Conservation (phyloP, 352 stramenopile species). For the Globisporangium echinulatum region DNA sequence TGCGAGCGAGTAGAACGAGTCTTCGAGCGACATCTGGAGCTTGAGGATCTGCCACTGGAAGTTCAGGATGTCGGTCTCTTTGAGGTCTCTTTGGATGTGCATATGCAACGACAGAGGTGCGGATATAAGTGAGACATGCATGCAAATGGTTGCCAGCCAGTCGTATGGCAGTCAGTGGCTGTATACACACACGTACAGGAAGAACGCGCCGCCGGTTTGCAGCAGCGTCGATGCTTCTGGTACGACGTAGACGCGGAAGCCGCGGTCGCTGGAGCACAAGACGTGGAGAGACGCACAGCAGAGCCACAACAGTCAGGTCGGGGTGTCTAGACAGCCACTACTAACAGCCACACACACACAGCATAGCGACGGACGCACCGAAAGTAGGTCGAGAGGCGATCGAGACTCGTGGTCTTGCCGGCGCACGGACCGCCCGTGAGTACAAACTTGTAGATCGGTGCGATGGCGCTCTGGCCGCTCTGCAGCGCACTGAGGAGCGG, state of each 20-base stretch:
- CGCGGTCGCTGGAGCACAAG: conserved; percentile 55
- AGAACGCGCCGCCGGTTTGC: conserved; percentile 89
- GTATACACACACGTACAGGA: conserved; percentile 44
- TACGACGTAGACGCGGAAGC: conserved; percentile 93
- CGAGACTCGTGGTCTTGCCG: conserved; percentile 94
- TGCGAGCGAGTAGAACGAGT: conserved; percentile 78
- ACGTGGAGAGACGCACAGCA: too few relatives aligned
- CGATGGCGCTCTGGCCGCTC: conserved; percentile 55
- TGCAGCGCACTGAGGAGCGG: conserved; percentile 67
- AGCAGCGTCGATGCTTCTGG: conserved; percentile 95
- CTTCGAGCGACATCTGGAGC: conserved; percentile 79
- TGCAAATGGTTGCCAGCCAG: background rate
- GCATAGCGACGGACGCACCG: conserved; percentile 17
- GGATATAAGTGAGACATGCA: background rate
- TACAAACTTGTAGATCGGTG: conserved; percentile 90
- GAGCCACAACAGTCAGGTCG: too few relatives aligned
- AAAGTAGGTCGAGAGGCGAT: conserved; percentile 88
- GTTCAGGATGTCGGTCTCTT: conserved; percentile 79
- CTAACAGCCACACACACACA: too few relatives aligned
- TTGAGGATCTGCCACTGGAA: conserved; percentile 86
- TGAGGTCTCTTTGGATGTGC: conserved; percentile 42
- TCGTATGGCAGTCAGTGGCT: background rate
- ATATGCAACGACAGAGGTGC: background rate
- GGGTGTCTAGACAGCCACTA: too few relatives aligned
- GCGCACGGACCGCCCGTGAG: conserved; percentile 93